Evolutionary conservation across 345 rosid genomes (phyloP), one percentile per base, ranked within the genome.

Genomic region (Theobroma cacao): DNA sequence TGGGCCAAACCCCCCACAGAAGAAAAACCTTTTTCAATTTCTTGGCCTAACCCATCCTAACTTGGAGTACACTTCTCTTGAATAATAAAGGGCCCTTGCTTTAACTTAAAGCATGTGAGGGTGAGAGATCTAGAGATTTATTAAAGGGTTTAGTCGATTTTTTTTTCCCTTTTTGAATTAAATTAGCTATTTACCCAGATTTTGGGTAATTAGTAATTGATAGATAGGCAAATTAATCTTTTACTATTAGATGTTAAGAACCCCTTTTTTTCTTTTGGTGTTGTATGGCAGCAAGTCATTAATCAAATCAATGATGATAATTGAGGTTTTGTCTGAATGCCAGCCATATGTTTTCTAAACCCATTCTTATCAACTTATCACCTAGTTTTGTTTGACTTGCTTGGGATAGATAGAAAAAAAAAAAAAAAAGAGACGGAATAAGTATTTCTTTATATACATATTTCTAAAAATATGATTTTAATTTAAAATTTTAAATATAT

Each of bases 21-120:
- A 26, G 30, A 17, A 52, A 33, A 5, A 8, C 17, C 18, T n/a
- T 58, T 55, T 52, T 78, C 17, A 59, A 66, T 50, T n/a, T 33
- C n/a, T 36, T 38, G 28, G 84, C 77, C 80, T 72, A 72, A 68
- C 82, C 67, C 3, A 70, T 64, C 81, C 76, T 61, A 52, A 34
- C 90, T 80, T 87, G 79, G 43, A 75, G 43, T 47, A 5, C 89
- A 85, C 88, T 86, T 74, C 71, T 84, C 75, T 82, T 30, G 15
- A 13, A n/a, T n/a, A 75, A 34, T 2, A 63, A 80, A 81, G 72
- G n/a, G n/a, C n/a, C 79, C 69, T 80, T 80, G 89, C 90, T 87
- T 89, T 77, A 75, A 26, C 85, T 75, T 73, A 77, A 87, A 86
- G 88, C 65, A 71, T 79, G 81, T 18, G 75, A 77, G 63, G 55